These are phyloP conservation scores for Fusarium coffeatum DNA, from an alignment of 2,329 filamentous ascomycete genomes.

Conservation along the genomic window DNA sequence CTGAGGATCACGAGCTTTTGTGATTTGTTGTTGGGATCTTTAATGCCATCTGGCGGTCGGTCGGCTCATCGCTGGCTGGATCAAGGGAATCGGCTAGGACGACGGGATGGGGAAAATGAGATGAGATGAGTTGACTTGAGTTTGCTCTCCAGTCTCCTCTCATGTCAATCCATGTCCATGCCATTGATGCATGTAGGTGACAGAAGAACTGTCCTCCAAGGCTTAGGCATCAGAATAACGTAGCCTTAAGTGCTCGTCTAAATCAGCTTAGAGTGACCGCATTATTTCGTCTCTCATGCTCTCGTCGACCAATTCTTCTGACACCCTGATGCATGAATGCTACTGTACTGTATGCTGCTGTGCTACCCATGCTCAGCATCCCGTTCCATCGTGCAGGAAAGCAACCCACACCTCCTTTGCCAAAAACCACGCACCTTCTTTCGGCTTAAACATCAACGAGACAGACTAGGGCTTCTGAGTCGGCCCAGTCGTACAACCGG, in stretches of 20 bases:
- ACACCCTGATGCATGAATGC: background rate
- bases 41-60: constrained; percentile 15
- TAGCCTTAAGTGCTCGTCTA: background rate
- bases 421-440: constrained; percentile 33
- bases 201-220: background rate
- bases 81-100: constrained; percentile 33
- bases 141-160: background rate
- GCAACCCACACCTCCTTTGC: constrained; percentile 33
- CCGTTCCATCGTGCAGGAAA: constrained; percentile 23
- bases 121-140: constrained; percentile 7
- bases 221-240: background rate
- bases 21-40: background rate
- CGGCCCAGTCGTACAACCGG: constrained; percentile 38
- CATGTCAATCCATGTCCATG: background rate
- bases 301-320: background rate
- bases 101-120: constrained; percentile 15
- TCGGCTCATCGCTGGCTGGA: constrained; percentile 35
- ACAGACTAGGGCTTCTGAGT: constrained; percentile 29
- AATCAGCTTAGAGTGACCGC: background rate
- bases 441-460: constrained; percentile 15
- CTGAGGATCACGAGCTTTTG: constrained; percentile 3
- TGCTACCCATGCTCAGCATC: constrained; percentile 4
- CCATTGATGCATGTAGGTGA: background rate
- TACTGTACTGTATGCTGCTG: constrained; percentile 3
- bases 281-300: background rate